These are phyloP conservation scores for Fraxinus paxiana DNA, from an alignment of 305 asterid genomes.

Conservation along the genomic window DNA sequence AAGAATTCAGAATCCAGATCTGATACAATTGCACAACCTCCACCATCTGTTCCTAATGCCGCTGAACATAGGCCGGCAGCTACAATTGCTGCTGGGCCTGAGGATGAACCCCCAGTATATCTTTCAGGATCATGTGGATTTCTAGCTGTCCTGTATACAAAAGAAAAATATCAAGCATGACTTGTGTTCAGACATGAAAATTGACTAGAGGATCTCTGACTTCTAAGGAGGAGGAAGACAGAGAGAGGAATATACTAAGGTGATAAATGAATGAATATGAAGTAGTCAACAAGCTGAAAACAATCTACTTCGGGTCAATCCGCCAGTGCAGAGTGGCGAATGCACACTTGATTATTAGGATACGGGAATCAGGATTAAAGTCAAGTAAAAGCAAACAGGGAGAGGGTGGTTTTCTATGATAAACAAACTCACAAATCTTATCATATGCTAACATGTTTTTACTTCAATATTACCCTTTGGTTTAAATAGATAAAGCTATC, in stretches of 20 bases:
- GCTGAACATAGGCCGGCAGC: slow-evolving; percentile 95
- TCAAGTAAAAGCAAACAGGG: slow-evolving; percentile 11
- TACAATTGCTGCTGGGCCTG: slow-evolving; percentile 97
- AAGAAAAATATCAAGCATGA: not conserved
- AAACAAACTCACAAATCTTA: slow-evolving; percentile 3
- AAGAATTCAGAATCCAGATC: slow-evolving; percentile 24
- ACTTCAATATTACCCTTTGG: not conserved
- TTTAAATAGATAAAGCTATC: not conserved
- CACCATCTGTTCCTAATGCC: slow-evolving; percentile 97
- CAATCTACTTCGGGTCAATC: not conserved
- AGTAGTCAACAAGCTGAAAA: not conserved
- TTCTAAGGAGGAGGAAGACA: not conserved
- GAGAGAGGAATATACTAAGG: not conserved
- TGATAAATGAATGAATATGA: not conserved
- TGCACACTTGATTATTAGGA: not conserved
- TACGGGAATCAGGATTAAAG: not conserved
- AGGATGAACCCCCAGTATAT: slow-evolving; percentile 98
- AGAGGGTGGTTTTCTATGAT: not conserved
- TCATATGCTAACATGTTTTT: slow-evolving; percentile 11
- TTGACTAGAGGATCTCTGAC: not conserved
- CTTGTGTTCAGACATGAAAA: not conserved
- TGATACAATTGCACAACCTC: slow-evolving; percentile 63
- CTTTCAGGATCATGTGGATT: slow-evolving; percentile 93
- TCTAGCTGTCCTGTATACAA: slow-evolving; percentile 74
- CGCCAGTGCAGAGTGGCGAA: not conserved